phyloP scores from a whole-genome alignment of 2,329 filamentous ascomycete genomes.

The Trichothecium roseum region DNA sequence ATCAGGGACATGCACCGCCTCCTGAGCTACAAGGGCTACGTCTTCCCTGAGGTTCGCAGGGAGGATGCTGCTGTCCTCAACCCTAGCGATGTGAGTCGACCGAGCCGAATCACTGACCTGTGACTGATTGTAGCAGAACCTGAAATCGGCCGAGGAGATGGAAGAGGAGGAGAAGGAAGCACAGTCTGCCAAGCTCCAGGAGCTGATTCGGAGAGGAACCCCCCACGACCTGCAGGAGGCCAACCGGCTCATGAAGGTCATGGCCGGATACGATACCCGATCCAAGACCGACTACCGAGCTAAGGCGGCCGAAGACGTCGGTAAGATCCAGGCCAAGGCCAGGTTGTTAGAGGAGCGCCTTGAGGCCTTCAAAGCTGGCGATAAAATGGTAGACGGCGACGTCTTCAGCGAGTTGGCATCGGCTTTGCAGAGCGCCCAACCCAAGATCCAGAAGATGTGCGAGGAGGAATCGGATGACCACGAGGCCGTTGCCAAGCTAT shows the following conservation, averaged over 20 bases:
- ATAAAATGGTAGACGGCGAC: conserved; percentile 60
- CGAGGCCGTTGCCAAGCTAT: conserved; percentile 86
- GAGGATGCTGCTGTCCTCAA: conserved; percentile 96
- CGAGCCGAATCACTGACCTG: neutral
- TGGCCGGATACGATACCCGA: conserved; percentile 93
- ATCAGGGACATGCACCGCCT: conserved; percentile 96
- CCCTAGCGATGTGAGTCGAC: conserved; percentile 73
- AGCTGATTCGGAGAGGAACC: conserved; percentile 83
- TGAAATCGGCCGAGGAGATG: conserved; percentile 97
- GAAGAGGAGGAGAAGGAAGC: conserved; percentile 92
- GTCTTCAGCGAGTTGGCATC: conserved; percentile 78
- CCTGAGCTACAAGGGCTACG: conserved; percentile 92
- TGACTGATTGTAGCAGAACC: conserved; percentile 49
- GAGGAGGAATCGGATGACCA: conserved; percentile 96
- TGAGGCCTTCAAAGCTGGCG: conserved; percentile 71
- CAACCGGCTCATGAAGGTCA: conserved; percentile 96
- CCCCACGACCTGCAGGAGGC: conserved; percentile 94
- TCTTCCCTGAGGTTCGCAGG: conserved; percentile 81
- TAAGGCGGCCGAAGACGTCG: conserved; percentile 91
- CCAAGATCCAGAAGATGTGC: conserved; percentile 99
- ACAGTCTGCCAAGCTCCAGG: conserved; percentile 95
- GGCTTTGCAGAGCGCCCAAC: conserved; percentile 83
- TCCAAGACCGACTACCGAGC: conserved; percentile 96
- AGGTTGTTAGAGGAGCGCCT: conserved; percentile 86
- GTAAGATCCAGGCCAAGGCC: conserved; percentile 92